Percentiles rank a stretch among this genome's conserved stretches.
Conservation (phyloP, 495 filamentous ascomycete species). For the Amniculicola lignicola region DNA sequence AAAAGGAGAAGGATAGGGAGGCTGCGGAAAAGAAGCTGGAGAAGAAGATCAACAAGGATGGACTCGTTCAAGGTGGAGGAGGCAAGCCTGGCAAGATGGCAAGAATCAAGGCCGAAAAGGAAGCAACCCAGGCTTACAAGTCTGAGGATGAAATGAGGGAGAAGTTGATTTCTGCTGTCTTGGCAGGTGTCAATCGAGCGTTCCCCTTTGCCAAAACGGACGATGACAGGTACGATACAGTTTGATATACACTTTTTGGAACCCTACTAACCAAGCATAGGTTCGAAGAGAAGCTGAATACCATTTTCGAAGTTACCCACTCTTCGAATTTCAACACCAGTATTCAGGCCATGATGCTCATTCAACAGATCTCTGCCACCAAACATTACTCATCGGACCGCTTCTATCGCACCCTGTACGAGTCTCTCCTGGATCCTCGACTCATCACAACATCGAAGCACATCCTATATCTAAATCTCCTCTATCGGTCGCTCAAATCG, state of each 20-base stretch:
- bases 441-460: constrained; percentile 90
- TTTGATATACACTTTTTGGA: constrained; percentile 16
- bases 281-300: constrained; percentile 85
- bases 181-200: constrained; percentile 93
- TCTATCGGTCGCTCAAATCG: constrained; percentile 81
- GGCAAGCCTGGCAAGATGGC: constrained; percentile 49
- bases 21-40: constrained; percentile 18
- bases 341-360: constrained; percentile 91
- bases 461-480: constrained; percentile 84
- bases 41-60: constrained; percentile 35
- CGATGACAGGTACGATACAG: constrained; percentile 63
- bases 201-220: constrained; percentile 87
- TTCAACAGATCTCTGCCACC: constrained; percentile 81
- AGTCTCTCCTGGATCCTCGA: constrained; percentile 86
- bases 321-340: constrained; percentile 98
- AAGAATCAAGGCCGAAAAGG: constrained; percentile 49
- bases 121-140: constrained; percentile 48
- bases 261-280: constrained; percentile 2
- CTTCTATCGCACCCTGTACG: constrained; percentile 93
- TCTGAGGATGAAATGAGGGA: constrained; percentile 70
- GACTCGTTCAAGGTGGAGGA: constrained; percentile 52
- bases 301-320: constrained; percentile 90
- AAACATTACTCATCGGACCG: constrained; percentile 78
- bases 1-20: constrained; percentile 48
- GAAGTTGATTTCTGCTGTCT: constrained; percentile 82